Evolutionary conservation across 345 rosid species (phyloP).

Genomic region (Cardamine occulta): DNA sequence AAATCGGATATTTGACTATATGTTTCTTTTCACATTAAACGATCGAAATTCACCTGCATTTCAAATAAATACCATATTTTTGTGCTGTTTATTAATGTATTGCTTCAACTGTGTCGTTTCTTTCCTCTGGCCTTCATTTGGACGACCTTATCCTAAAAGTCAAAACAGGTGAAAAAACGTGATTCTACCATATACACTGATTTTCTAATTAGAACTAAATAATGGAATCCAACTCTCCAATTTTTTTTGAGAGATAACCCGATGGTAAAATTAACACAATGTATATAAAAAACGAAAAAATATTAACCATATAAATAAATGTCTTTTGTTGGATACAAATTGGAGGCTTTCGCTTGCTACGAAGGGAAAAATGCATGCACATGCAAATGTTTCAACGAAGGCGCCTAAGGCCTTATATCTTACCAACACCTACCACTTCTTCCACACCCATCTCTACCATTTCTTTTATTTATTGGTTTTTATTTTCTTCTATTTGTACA

Average conservation of each 20-base stretch:
- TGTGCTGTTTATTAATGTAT: not conserved
- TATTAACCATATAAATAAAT: not conserved
- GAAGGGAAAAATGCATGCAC: slow-evolving; percentile 31
- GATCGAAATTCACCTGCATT: slow-evolving; percentile 19
- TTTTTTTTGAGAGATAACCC: not conserved
- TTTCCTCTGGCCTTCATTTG: slow-evolving; percentile 5
- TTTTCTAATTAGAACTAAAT: not conserved
- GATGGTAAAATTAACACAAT: not conserved
- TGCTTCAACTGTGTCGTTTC: not conserved
- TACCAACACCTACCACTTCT: slow-evolving; percentile 27
- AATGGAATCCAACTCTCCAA: not conserved
- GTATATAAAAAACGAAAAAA: not conserved
- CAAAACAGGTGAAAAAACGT: slow-evolving; percentile 1
- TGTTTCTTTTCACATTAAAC: slow-evolving; percentile 32
- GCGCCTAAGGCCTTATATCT: not conserved
- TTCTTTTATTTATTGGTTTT: not conserved
- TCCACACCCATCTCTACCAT: slow-evolving; percentile 8
- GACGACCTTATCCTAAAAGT: not conserved
- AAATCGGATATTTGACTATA: slow-evolving; percentile 31
- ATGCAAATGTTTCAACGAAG: slow-evolving; percentile 33
- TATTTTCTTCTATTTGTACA: not conserved
- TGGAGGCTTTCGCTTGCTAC: slow-evolving; percentile 3
- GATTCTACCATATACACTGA: no score
- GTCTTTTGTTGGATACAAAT: not conserved
- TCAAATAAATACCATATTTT: not conserved